A percentile compares a stretch with the other conserved stretches of the same genome.
Evolutionary conservation across 805 yeast species (phyloP).

Genomic region (Kuraishia borneana): DNA sequence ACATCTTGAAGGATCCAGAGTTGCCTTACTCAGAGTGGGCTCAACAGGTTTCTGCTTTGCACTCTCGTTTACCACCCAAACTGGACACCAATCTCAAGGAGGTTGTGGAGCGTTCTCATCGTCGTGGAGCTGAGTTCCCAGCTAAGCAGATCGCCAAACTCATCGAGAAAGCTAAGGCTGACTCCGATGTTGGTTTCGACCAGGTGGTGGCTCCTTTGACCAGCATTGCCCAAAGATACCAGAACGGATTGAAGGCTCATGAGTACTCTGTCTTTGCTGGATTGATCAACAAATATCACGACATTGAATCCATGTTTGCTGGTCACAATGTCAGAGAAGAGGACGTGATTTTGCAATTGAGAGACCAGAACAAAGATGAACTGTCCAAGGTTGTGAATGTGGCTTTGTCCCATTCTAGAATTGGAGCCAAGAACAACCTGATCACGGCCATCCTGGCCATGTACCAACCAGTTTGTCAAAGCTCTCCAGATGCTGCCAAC

Average conservation of each 20-base stretch:
- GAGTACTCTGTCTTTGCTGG: slow-evolving; percentile 68
- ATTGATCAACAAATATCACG: slow-evolving; percentile 61
- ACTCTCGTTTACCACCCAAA: slow-evolving; percentile 74
- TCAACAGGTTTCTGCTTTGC: slow-evolving; percentile 77
- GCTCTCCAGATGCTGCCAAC: slow-evolving; percentile 55
- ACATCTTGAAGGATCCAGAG: slow-evolving; percentile 64
- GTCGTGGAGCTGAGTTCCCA: slow-evolving; percentile 81
- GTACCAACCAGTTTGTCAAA: slow-evolving; percentile 71
- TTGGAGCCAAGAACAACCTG: slow-evolving; percentile 85
- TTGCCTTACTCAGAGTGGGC: slow-evolving; percentile 93
- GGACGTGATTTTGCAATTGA: slow-evolving; percentile 73
- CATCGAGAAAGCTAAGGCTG: slow-evolving; percentile 48
- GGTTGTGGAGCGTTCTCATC: slow-evolving; percentile 52
- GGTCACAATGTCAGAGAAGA: slow-evolving; percentile 76
- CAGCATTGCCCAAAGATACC: slow-evolving; percentile 58
- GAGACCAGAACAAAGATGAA: slow-evolving; percentile 79
- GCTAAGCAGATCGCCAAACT: slow-evolving; percentile 72
- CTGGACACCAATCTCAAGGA: slow-evolving; percentile 58
- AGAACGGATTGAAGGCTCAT: slow-evolving; percentile 71
- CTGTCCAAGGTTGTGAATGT: slow-evolving; percentile 59
- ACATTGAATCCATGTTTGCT: slow-evolving; percentile 68
- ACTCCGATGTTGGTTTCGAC: slow-evolving; percentile 37
- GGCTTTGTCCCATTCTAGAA: slow-evolving; percentile 85
- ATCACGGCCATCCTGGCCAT: slow-evolving; percentile 74
- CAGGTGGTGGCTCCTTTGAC: slow-evolving; percentile 64